A percentile compares a stretch with the other conserved stretches of the same genome.
These are phyloP conservation scores for Helotiales sp. DNA, from an alignment of 2,329 filamentous ascomycete species.

Conservation along the genomic window DNA sequence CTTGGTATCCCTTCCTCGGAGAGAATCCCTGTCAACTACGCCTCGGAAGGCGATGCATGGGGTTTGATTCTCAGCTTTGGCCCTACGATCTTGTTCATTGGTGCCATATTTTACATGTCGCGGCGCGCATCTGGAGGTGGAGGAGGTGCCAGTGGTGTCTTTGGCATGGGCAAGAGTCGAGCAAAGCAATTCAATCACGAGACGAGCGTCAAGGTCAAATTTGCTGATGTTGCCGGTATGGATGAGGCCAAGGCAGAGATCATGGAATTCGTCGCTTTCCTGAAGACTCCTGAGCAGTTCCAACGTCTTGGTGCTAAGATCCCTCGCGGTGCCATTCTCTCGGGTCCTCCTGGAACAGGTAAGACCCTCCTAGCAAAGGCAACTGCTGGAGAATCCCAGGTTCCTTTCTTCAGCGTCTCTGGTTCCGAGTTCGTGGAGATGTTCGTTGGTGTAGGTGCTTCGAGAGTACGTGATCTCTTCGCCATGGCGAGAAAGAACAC, in stretches of 20 bases:
- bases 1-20: conserved; percentile 85
- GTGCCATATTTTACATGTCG: conserved; percentile 79
- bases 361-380: conserved; percentile 98
- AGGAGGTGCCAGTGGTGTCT: conserved; percentile 77
- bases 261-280: conserved; percentile 98
- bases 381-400: conserved; percentile 93
- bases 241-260: conserved; percentile 98
- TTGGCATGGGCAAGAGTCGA: conserved; percentile 93
- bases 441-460: conserved; percentile 98
- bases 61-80: conserved; percentile 79
- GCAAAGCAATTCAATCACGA: conserved; percentile 99
- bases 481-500: conserved; percentile 93
- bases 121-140: conserved; percentile 73
- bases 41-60: conserved; percentile 72
- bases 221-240: conserved; percentile 94
- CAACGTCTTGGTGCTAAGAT: conserved; percentile 97
- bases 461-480: conserved; percentile 92
- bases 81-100: conserved; percentile 85
- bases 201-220: conserved; percentile 95
- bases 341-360: conserved; percentile 97
- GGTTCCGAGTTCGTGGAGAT: conserved; percentile 99
- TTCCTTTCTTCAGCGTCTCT: conserved; percentile 98
- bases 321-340: conserved; percentile 92
- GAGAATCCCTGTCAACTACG: conserved; percentile 90
- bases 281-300: conserved; percentile 92